A percentile compares a stretch with the other conserved stretches of the same genome.
Conservation (phyloP, 176 grass and related monocot genomes). For the Phoenix roebelenii region DNA sequence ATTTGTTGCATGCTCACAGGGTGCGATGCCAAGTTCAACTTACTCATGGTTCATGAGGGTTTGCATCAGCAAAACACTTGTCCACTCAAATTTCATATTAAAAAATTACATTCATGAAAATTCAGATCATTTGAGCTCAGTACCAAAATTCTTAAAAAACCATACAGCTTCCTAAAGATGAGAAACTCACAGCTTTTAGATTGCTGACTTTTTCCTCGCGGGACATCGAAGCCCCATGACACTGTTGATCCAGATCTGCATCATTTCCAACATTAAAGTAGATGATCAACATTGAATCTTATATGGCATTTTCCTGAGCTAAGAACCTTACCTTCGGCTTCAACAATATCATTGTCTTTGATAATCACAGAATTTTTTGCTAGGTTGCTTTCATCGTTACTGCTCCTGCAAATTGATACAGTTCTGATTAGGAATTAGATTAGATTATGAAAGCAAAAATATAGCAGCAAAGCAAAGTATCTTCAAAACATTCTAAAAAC, state of each 20-base stretch:
- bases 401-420: conserved; percentile 1
- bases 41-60: too few relatives aligned
- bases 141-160: neutral
- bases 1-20: too few relatives aligned
- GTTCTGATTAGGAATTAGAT: too few relatives aligned
- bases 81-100: too few relatives aligned
- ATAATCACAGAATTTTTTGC: conserved; percentile 29
- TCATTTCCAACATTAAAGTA: conserved; percentile 10
- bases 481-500: too few relatives aligned
- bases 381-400: conserved; percentile 33
- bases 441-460: too few relatives aligned
- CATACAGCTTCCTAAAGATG: conserved; percentile 9
- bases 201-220: conserved; percentile 97
- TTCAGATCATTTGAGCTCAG: too few relatives aligned
- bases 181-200: conserved; percentile 79
- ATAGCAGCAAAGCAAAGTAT: too few relatives aligned
- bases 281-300: conserved; percentile 5
- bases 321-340: conserved; percentile 67
- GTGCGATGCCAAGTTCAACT: too few relatives aligned
- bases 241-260: conserved; percentile 85
- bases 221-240: conserved; percentile 53
- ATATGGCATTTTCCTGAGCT: conserved; percentile 1
- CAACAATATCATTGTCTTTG: conserved; percentile 59
- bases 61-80: too few relatives aligned
- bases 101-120: too few relatives aligned